Evolutionary conservation across 1,139 yeast genomes (phyloP).

Genomic region (Kluyveromyces marxianus): DNA sequence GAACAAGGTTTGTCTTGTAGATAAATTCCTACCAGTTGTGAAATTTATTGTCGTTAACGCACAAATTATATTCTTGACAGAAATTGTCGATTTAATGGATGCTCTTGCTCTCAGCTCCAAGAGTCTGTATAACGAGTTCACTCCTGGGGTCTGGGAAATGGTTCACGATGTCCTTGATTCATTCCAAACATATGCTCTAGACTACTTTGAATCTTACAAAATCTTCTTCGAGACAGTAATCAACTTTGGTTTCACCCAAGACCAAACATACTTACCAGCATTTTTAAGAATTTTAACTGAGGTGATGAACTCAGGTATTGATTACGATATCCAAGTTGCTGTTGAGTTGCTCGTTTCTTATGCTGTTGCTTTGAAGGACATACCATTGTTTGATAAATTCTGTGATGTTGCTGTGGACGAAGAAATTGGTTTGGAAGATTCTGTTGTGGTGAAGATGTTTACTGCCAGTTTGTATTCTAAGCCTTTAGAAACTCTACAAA

Average conservation of each 20-base stretch:
- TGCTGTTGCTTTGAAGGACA: slow-evolving; percentile 30
- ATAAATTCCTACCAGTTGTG: slow-evolving; percentile 65
- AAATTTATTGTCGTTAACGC: slow-evolving; percentile 57
- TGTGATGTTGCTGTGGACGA: slow-evolving; percentile 24
- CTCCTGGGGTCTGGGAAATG: slow-evolving; percentile 33
- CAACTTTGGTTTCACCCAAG: slow-evolving; percentile 51
- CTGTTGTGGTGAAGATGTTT: slow-evolving; percentile 47
- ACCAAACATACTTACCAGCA: slow-evolving; percentile 35
- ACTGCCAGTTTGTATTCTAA: slow-evolving; percentile 62
- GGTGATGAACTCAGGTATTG: slow-evolving; percentile 32
- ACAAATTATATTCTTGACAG: slow-evolving; percentile 70
- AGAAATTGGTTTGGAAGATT: slow-evolving; percentile 27
- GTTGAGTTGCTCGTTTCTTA: slow-evolving; percentile 32
- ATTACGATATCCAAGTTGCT: slow-evolving; percentile 37
- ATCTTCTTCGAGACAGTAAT: slow-evolving; percentile 74
- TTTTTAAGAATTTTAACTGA: slow-evolving; percentile 27
- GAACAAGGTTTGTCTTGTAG: slow-evolving; percentile 70
- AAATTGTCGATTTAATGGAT: slow-evolving; percentile 65
- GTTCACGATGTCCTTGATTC: slow-evolving; percentile 36
- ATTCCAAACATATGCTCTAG: slow-evolving; percentile 48
- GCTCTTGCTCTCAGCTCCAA: slow-evolving; percentile 29
- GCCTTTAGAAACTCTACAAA: slow-evolving; percentile 46
- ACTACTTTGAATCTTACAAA: slow-evolving; percentile 66
- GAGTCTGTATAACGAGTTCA: slow-evolving; percentile 24
- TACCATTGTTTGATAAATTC: slow-evolving; percentile 31